Evolutionary conservation across 1,284 basidiomycete species (phyloP).

Genomic region (Hemileccinum hortonii): DNA sequence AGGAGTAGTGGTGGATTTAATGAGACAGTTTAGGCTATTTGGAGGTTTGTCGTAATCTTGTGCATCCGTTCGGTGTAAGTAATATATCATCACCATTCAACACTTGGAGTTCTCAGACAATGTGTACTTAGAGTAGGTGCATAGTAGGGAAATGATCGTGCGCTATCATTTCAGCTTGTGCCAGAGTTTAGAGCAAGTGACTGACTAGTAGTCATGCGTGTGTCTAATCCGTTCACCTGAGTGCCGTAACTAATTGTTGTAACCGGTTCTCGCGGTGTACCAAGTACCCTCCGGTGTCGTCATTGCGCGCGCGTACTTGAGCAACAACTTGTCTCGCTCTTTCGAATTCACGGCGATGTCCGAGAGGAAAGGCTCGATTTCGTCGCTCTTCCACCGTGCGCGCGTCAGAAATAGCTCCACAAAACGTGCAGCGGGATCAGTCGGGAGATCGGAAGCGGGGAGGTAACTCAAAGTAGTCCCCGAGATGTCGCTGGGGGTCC

Average conservation of each 20-base stretch:
- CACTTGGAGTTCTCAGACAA: no score
- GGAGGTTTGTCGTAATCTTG: not conserved
- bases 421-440: constrained; percentile 76
- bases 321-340: constrained; percentile 80
- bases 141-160: not conserved
- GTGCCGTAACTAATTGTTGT: constrained; percentile 32
- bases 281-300: constrained; percentile 67
- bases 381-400: constrained; percentile 72
- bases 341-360: constrained; percentile 82
- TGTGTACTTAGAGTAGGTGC: not conserved
- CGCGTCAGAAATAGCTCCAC: constrained; percentile 80
- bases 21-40: not conserved
- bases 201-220: no score
- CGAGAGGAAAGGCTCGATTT: constrained; percentile 77
- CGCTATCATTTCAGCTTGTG: not conserved
- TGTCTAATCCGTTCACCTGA: not conserved
- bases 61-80: not conserved
- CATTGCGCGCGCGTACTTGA: constrained; percentile 80
- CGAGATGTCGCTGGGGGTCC: constrained; percentile 31
- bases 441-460: constrained; percentile 69
- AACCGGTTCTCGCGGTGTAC: constrained; percentile 67
- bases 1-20: constrained; percentile 1
- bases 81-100: not conserved
- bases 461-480: constrained; percentile 58
- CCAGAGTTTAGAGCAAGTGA: no score